A percentile compares a stretch with the other conserved stretches of the same genome.
phyloP scores from a whole-genome alignment of 2,329 filamentous ascomycete genomes.

The Cordyceps cateniannulata region DNA sequence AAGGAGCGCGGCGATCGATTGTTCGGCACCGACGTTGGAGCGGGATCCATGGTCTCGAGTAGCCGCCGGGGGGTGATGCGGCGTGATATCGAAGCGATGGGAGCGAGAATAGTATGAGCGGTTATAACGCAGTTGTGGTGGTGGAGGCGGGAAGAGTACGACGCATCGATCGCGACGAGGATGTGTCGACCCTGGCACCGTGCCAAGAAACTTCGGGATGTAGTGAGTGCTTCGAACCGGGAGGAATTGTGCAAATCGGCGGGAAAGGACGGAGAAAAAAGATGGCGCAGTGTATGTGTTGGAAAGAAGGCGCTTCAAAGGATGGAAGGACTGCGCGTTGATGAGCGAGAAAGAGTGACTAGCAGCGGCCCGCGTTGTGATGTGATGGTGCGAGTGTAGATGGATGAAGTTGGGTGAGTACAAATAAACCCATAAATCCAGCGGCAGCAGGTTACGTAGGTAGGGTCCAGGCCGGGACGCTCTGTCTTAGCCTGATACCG shows the following conservation, averaged over 20 bases:
- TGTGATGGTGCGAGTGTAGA: not conserved
- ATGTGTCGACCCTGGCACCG: not conserved
- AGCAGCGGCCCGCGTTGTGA: not conserved
- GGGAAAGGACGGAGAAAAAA: not conserved
- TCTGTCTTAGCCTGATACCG: not conserved
- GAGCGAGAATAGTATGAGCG: not conserved
- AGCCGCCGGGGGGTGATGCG: not conserved
- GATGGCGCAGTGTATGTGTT: not conserved
- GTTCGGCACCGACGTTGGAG: conserved; percentile 25
- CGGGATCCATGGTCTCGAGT: conserved; percentile 23
- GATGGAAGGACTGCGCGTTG: not conserved
- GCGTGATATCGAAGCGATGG: not conserved
- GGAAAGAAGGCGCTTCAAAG: not conserved
- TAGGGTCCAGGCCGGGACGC: not conserved
- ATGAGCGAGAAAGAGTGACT: not conserved
- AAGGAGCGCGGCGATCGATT: conserved; percentile 49
- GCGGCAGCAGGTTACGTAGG: not conserved
- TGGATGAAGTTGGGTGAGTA: conserved; percentile 1
- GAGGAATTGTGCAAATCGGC: not conserved
- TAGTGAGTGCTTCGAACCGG: not conserved
- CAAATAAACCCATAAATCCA: not conserved
- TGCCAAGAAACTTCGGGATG: not conserved
- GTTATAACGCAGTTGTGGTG: not conserved
- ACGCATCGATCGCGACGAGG: conserved; percentile 7
- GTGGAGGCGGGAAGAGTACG: not conserved